Evolutionary conservation across 2,329 filamentous ascomycete genomes (phyloP).

Genomic region (Chrysoporthe austroafricana): DNA sequence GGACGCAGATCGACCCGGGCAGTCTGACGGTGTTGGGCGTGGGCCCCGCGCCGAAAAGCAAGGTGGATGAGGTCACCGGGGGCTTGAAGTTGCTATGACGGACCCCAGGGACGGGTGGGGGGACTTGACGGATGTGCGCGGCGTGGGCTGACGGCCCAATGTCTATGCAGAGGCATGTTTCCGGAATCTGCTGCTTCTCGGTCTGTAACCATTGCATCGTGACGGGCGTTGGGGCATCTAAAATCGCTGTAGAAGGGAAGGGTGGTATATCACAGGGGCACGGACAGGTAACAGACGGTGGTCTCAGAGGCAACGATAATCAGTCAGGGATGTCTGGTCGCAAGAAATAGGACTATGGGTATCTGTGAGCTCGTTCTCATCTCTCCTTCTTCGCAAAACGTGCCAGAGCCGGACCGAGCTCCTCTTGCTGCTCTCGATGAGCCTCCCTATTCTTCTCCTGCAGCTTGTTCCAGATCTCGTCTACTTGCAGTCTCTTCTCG

Average conservation of each 20-base stretch:
- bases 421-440: slow-evolving; percentile 65
- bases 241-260: neutral
- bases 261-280: neutral
- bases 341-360: slow-evolving; percentile 30
- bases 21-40: slow-evolving; percentile 91
- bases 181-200: neutral
- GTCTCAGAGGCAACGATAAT: neutral
- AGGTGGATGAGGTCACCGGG: slow-evolving; percentile 85
- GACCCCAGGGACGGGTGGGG: neutral
- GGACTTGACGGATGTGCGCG: neutral
- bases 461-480: slow-evolving; percentile 78
- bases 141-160: neutral
- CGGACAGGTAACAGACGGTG: neutral
- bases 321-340: slow-evolving; percentile 1
- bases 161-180: neutral
- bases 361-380: slow-evolving; percentile 32
- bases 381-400: slow-evolving; percentile 78
- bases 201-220: slow-evolving; percentile 10
- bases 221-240: slow-evolving; percentile 23
- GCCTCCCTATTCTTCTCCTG: slow-evolving; percentile 68
- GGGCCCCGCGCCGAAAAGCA: slow-evolving; percentile 78
- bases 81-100: slow-evolving; percentile 76
- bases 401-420: slow-evolving; percentile 83
- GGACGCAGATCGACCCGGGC: slow-evolving; percentile 93
- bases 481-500: slow-evolving; percentile 85